Percentiles rank a stretch among this genome's conserved stretches.
These are phyloP conservation scores for Centrapalus pauciflorus DNA, from an alignment of 129 eudicot species.

Conservation along the genomic window DNA sequence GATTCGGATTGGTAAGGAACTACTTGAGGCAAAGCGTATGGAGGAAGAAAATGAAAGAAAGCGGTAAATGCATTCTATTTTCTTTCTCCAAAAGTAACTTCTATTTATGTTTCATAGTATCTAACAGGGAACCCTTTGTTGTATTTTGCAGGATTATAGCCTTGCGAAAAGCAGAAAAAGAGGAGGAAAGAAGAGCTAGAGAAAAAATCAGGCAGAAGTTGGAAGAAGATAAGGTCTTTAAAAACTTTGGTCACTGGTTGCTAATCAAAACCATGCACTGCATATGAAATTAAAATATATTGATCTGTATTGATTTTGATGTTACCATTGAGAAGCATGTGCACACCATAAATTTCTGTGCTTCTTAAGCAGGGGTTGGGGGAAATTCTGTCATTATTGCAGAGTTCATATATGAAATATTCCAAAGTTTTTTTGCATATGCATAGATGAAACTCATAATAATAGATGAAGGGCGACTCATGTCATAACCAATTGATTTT, in stretches of 20 bases:
- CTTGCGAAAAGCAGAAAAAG: conserved; percentile 85
- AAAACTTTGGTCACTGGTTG: background rate
- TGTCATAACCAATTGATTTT: too few relatives aligned
- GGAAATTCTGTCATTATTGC: too few relatives aligned
- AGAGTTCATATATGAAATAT: too few relatives aligned
- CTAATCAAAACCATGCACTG: background rate
- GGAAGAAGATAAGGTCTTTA: conserved; percentile 83
- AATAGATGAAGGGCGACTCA: too few relatives aligned
- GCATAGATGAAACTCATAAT: too few relatives aligned
- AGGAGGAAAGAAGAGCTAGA: conserved; percentile 85
- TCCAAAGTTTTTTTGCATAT: too few relatives aligned
- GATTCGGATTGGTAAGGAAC: conserved; percentile 75
- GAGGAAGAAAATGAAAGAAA: conserved; percentile 97
- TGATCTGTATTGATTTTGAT: background rate
- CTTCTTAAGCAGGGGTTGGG: too few relatives aligned
- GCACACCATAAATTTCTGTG: too few relatives aligned
- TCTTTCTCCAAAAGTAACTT: background rate
- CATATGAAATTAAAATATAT: background rate
- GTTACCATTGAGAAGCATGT: conserved; percentile 2
- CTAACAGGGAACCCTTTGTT: background rate
- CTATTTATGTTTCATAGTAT: background rate
- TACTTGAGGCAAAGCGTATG: conserved; percentile 89
- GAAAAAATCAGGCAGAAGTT: conserved; percentile 79
- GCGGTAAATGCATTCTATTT: conserved; percentile 39
- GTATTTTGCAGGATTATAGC: conserved; percentile 56